These are phyloP conservation scores for Exophiala calicioides DNA, from an alignment of 2,329 filamentous ascomycete species.

Conservation along the genomic window DNA sequence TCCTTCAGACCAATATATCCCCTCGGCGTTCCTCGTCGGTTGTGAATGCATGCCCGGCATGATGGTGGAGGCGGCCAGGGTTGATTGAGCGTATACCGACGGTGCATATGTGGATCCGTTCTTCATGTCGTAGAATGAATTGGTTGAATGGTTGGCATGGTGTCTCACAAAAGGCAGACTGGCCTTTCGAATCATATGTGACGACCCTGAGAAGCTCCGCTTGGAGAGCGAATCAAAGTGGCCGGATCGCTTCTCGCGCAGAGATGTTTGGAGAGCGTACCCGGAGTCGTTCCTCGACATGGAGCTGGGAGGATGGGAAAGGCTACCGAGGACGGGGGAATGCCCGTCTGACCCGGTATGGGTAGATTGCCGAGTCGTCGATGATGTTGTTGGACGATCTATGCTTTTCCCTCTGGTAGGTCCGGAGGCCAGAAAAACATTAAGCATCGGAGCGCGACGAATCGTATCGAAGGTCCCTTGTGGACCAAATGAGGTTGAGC, in stretches of 20 bases:
- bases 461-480: slow-evolving; percentile 54
- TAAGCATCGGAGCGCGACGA: slow-evolving; percentile 72
- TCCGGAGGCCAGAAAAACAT: slow-evolving; percentile 81
- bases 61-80: slow-evolving; percentile 52
- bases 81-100: slow-evolving; percentile 53
- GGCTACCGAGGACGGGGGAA: slow-evolving; percentile 76
- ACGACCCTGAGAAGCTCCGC: slow-evolving; percentile 76
- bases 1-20: slow-evolving; percentile 49
- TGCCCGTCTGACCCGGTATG: slow-evolving; percentile 55
- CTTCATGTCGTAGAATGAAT: slow-evolving; percentile 44
- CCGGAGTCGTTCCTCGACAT: slow-evolving; percentile 92
- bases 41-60: slow-evolving; percentile 45
- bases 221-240: slow-evolving; percentile 83
- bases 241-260: slow-evolving; percentile 91
- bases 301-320: slow-evolving; percentile 73
- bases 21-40: slow-evolving; percentile 43
- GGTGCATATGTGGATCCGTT: slow-evolving; percentile 51
- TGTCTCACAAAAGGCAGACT: slow-evolving; percentile 73
- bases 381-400: slow-evolving; percentile 70
- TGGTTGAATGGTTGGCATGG: slow-evolving; percentile 50
- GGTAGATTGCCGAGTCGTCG: slow-evolving; percentile 55
- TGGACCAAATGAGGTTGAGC: slow-evolving; percentile 82
- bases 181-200: slow-evolving; percentile 50
- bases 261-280: slow-evolving; percentile 78
- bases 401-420: slow-evolving; percentile 40